Conservation (phyloP, 2,329 filamentous ascomycete genomes). For the Biscogniauxia mediterranea region DNA sequence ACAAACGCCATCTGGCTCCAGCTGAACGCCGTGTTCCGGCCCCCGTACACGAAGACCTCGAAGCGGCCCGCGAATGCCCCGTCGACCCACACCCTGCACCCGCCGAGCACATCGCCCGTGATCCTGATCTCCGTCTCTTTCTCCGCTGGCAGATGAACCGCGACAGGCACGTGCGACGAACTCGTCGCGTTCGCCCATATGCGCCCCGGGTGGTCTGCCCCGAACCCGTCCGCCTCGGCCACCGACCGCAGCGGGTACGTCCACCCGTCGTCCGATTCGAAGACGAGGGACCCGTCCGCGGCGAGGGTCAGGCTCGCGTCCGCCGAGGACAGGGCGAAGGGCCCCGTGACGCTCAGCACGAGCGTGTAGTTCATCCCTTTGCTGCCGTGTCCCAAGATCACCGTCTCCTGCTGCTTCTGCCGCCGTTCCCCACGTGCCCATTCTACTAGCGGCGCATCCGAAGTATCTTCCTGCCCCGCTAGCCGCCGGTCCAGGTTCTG, state of each 20-base stretch:
- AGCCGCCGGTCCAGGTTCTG: conserved; percentile 44
- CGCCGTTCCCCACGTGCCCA: conserved; percentile 29
- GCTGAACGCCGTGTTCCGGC: conserved; percentile 48
- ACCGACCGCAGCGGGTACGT: conserved; percentile 49
- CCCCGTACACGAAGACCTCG: conserved; percentile 54
- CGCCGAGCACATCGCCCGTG: conserved; percentile 43
- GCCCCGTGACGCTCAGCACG: conserved; percentile 35
- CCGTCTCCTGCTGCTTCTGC: conserved; percentile 8
- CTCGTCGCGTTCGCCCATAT: conserved; percentile 50
- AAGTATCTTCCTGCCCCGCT: conserved; percentile 5
- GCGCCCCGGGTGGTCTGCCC: conserved; percentile 46
- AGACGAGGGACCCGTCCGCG: conserved; percentile 33
- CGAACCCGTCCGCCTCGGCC: conserved; percentile 41
- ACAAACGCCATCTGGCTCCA: conserved; percentile 59
- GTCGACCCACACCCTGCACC: conserved; percentile 49
- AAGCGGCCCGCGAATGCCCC: conserved; percentile 47
- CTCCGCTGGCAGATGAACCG: conserved; percentile 20
- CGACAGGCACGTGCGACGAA: conserved; percentile 43
- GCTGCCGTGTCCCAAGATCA: conserved; percentile 35
- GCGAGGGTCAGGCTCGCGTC: conserved; percentile 42
- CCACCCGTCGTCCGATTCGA: conserved; percentile 43
- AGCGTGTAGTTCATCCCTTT: conserved; percentile 48
- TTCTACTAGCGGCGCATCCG: conserved; percentile 20
- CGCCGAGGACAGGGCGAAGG: conserved; percentile 43
- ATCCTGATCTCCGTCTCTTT: conserved; percentile 36